Conservation (phyloP, 441 rosid species). For the Macaranga tanarius region DNA sequence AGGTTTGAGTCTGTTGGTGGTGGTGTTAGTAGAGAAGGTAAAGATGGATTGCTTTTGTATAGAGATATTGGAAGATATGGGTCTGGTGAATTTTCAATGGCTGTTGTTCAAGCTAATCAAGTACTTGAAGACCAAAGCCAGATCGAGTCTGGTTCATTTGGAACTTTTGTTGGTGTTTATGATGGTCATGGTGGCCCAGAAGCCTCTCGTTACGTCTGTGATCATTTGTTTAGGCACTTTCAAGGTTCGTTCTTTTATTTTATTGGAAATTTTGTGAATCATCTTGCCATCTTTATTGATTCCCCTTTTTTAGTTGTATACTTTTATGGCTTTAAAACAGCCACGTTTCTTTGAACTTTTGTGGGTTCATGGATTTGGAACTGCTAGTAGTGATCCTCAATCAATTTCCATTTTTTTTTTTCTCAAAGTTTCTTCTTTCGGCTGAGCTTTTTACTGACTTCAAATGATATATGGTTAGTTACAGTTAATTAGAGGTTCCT, state of each 20-base stretch:
- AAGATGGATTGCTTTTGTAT: slow-evolving; percentile 75
- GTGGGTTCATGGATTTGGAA: slow-evolving; percentile 5
- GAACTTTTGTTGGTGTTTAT: slow-evolving; percentile 88
- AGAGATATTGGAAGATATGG: slow-evolving; percentile 65
- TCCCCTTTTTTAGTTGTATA: background rate
- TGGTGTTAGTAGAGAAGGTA: slow-evolving; percentile 45
- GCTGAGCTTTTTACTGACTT: slow-evolving; percentile 13
- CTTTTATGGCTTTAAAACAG: slow-evolving; percentile 24
- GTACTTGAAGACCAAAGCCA: slow-evolving; percentile 84
- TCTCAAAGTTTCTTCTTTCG: slow-evolving; percentile 17
- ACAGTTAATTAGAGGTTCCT: slow-evolving; percentile 5
- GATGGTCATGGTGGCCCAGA: slow-evolving; percentile 94
- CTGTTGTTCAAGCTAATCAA: slow-evolving; percentile 83
- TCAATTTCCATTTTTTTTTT: background rate
- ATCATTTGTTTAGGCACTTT: slow-evolving; percentile 70
- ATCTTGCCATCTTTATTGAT: background rate
- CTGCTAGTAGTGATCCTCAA: slow-evolving; percentile 14
- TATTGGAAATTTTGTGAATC: background rate
- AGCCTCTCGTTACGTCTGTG: slow-evolving; percentile 76
- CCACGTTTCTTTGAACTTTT: slow-evolving; percentile 10
- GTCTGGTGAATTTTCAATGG: slow-evolving; percentile 82
- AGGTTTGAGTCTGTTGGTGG: slow-evolving; percentile 25
- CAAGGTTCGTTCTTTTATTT: slow-evolving; percentile 50
- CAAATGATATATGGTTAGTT: background rate
- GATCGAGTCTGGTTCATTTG: slow-evolving; percentile 84